Evolutionary conservation across 345 rosid species (phyloP).

Genomic region (Eucalyptus fibrosa): DNA sequence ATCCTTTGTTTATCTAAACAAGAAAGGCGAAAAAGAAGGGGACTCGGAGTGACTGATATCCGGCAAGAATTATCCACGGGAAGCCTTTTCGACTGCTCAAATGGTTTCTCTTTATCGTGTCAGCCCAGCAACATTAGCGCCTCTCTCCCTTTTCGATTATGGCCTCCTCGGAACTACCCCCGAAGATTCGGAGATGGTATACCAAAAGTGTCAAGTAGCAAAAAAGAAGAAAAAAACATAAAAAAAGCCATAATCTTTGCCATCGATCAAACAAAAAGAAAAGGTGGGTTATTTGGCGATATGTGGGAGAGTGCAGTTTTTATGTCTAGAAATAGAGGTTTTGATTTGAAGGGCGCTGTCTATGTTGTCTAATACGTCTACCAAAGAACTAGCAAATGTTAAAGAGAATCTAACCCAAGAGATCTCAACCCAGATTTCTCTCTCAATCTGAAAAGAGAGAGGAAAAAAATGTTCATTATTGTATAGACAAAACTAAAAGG

Average conservation of each 20-base stretch:
- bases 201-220: background rate
- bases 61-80: conserved; percentile 49
- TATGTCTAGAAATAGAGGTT: background rate
- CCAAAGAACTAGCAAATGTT: background rate
- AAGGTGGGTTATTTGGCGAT: background rate
- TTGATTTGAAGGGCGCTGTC: background rate
- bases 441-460: background rate
- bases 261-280: background rate
- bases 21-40: background rate
- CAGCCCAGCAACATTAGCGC: conserved; percentile 55
- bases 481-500: background rate
- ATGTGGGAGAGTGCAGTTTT: background rate
- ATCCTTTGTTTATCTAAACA: background rate
- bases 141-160: conserved; percentile 8
- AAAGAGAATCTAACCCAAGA: background rate
- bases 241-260: background rate
- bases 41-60: conserved; percentile 12
- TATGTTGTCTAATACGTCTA: background rate
- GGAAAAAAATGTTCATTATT: background rate
- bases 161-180: conserved; percentile 20
- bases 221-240: background rate
- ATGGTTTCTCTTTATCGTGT: conserved; percentile 73
- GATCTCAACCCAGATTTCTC: background rate
- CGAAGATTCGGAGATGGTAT: background rate
- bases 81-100: conserved; percentile 51